phyloP scores from a whole-genome alignment of 1,139 yeast species.

The Suhomyces ambrosiae region DNA sequence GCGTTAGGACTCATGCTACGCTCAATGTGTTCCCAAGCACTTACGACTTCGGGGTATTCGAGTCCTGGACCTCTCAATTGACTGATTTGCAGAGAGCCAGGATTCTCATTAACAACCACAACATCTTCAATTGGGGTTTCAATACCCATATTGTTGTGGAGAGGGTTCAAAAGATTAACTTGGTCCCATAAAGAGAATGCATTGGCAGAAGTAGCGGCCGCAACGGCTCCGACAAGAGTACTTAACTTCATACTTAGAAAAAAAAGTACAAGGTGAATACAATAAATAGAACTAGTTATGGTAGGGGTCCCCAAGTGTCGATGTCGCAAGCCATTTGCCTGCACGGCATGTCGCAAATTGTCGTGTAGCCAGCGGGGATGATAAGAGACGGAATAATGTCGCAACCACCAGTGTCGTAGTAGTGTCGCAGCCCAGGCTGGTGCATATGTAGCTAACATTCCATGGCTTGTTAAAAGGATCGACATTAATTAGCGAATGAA shows the following conservation, averaged over 20 bases:
- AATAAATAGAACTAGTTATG: background rate
- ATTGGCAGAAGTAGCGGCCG: slow-evolving; percentile 5
- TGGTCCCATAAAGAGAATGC: slow-evolving; percentile 9
- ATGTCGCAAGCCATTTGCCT: background rate
- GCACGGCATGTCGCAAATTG: background rate
- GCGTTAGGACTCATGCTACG: slow-evolving; percentile 19
- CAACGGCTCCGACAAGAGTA: slow-evolving; percentile 3
- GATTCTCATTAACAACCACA: slow-evolving; percentile 13
- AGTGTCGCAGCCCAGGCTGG: no score
- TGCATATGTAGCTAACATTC: no score
- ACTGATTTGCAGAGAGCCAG: background rate
- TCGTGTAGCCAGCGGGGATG: no score
- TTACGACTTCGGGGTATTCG: slow-evolving; percentile 11
- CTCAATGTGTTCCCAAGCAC: slow-evolving; percentile 33
- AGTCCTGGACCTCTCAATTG: slow-evolving; percentile 3
- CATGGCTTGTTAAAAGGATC: no score
- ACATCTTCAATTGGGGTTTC: slow-evolving; percentile 4
- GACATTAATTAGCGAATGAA: no score
- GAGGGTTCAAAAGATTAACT: slow-evolving; percentile 5
- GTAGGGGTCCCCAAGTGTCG: background rate
- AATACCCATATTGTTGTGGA: background rate
- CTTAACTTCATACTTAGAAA: slow-evolving; percentile 6
- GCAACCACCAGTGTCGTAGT: background rate
- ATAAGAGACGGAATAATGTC: background rate
- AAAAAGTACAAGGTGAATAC: background rate